Evolutionary conservation across 306 rosid genomes (phyloP), one percentile per base, ranked within the genome.

Genomic region (Rosa lucieae): DNA sequence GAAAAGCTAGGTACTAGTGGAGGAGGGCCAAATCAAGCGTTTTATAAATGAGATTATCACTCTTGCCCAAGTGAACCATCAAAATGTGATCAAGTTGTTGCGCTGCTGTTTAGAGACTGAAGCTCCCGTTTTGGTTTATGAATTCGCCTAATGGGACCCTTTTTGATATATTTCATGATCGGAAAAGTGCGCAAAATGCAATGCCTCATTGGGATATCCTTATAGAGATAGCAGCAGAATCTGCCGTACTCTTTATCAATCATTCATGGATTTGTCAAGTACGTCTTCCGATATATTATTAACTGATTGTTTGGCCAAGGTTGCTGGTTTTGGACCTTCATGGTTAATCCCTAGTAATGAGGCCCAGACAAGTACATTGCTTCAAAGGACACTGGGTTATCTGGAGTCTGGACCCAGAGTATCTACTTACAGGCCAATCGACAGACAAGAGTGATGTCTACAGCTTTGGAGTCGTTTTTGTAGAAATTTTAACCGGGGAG

Each of bases 391-490:
- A 47, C 17, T 62, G 20, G 79, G 70, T 59, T 44, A 61, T 75
- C 67, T 61, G 6, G 61, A 76, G 44, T 75, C 67, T 61, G 6
- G 61, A 76, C 10, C 79, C 62, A 2, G 72, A 76, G n/a, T 76
- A 47, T 47, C 48, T 76, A 11, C 3, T 10, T 0, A 61, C 65
- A 35, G 63, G 80, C 35, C 72, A 65, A 8, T 47, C 47, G 35
- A 76, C 65, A 62, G 62, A 76, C 5, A 61, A 62, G 72, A 65
- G 79, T 11, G 63, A 76, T 20, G 73, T 76, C 35, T 65, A 76
- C 51, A 65, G 73, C 59, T 76, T 65, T 18, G 80, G 73, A 29
- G 59, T 63, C 1, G 37, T 76, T 5, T 46, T 65, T n/a, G 37
- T 65, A 8, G 49, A 76, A 46, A 8, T 48, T 13, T 15, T 76